Percentiles rank a stretch among this genome's conserved stretches.
phyloP scores from a whole-genome alignment of 192 early-diverging fungal species.

The Endogone sp. region DNA sequence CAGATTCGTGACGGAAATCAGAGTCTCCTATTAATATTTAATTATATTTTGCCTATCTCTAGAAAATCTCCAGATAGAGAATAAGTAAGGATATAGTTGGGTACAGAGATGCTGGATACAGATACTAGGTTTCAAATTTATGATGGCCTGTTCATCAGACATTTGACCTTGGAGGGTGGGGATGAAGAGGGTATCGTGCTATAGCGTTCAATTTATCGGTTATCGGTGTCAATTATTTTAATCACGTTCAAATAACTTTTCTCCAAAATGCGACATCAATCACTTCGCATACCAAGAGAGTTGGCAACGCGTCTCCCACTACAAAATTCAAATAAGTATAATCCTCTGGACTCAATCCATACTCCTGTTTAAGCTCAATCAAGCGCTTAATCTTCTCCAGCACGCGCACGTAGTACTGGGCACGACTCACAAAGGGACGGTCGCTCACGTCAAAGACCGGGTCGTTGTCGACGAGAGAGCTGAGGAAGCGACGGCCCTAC shows the following conservation, averaged over 20 bases:
- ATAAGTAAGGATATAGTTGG: background rate
- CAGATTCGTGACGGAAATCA: constrained; percentile 38
- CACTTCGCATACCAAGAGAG: constrained; percentile 41
- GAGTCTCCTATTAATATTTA: too few species aligned
- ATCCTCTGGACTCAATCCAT: constrained; percentile 69
- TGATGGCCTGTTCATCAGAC: constrained; percentile 32
- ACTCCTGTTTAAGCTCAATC: constrained; percentile 58
- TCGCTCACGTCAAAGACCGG: constrained; percentile 38
- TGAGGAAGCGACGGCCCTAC: constrained; percentile 22
- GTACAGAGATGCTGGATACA: constrained; percentile 12
- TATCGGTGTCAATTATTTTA: constrained; percentile 5
- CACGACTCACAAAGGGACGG: constrained; percentile 29
- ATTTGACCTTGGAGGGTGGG: constrained; percentile 32
- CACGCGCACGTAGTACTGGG: constrained; percentile 26
- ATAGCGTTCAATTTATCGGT: constrained; percentile 3
- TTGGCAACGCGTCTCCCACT: constrained; percentile 39
- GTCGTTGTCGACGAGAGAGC: constrained; percentile 23
- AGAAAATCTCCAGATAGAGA: too few species aligned
- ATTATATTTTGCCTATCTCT: too few species aligned
- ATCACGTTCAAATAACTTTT: constrained; percentile 8
- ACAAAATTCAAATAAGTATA: constrained; percentile 59
- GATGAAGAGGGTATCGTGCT: constrained; percentile 38
- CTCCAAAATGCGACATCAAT: constrained; percentile 19
- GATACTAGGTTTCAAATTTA: too few species aligned
- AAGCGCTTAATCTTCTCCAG: constrained; percentile 36